phyloP scores from a whole-genome alignment of 139 green algal species.

The Chlorokybus atmophyticus region DNA sequence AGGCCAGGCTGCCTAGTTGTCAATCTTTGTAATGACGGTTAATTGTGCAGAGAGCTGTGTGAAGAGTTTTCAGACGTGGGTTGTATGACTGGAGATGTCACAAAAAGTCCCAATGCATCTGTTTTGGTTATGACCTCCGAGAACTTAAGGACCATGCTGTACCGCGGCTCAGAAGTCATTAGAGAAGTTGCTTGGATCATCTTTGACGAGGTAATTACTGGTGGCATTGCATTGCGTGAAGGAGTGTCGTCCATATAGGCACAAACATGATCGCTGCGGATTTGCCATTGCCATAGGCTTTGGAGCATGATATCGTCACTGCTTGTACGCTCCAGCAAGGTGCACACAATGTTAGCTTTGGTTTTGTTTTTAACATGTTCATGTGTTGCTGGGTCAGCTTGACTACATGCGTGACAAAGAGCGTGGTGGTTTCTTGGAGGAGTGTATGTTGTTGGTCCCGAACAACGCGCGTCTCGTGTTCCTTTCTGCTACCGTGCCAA shows the following conservation, averaged over 20 bases:
- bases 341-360: too few species aligned
- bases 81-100: constrained; percentile 80
- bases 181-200: constrained; percentile 92
- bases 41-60: constrained; percentile 60
- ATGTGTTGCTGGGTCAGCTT: too few species aligned
- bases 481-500: constrained; percentile 69
- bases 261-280: too few species aligned
- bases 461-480: constrained; percentile 46
- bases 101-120: constrained; percentile 70
- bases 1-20: too few species aligned
- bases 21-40: too few species aligned
- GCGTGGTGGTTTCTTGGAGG: constrained; percentile 97
- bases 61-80: constrained; percentile 81
- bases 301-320: too few species aligned
- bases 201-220: constrained; percentile 94
- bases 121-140: constrained; percentile 99
- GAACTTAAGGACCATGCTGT: constrained; percentile 67
- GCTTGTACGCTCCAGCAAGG: too few species aligned
- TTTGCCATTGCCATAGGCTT: too few species aligned
- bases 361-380: too few species aligned
- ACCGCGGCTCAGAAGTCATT: constrained; percentile 70
- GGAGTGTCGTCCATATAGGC: too few species aligned
- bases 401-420: constrained; percentile 72
- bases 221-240: too few species aligned
- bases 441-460: constrained; percentile 73